A percentile compares a stretch with the other conserved stretches of the same genome.
phyloP scores from a whole-genome alignment of 805 yeast genomes.

The Metschnikowia matae region DNA sequence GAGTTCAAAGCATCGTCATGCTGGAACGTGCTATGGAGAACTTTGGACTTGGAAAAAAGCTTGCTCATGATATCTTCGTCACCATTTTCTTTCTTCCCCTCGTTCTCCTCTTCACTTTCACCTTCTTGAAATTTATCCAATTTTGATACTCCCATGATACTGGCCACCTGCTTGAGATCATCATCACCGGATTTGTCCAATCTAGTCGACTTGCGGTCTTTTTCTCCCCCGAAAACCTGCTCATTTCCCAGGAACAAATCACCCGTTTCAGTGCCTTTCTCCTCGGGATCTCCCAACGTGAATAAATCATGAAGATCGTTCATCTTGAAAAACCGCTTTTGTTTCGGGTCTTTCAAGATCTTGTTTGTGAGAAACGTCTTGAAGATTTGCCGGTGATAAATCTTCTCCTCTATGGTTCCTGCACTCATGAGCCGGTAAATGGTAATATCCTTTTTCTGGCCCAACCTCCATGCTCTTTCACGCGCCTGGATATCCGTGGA shows the following conservation, averaged over 20 bases:
- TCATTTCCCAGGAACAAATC: conserved; percentile 54
- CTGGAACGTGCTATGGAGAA: conserved; percentile 64
- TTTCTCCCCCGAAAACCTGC: conserved; percentile 29
- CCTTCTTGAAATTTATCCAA: conserved; percentile 60
- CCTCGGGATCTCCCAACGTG: conserved; percentile 70
- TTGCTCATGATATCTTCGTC: conserved; percentile 64
- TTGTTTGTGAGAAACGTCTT: conserved; percentile 91
- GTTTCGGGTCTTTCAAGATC: conserved; percentile 92
- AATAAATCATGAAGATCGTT: conserved; percentile 89
- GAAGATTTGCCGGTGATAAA: conserved; percentile 94
- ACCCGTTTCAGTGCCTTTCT: conserved; percentile 65
- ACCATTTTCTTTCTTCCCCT: conserved; percentile 32
- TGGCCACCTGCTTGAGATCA: conserved; percentile 62
- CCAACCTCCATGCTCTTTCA: conserved; percentile 95
- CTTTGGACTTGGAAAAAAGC: conserved; percentile 61
- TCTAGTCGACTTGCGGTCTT: conserved; percentile 30
- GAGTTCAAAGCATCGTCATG: conserved; percentile 75
- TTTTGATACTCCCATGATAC: conserved; percentile 68
- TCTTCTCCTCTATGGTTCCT: conserved; percentile 94
- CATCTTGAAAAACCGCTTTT: conserved; percentile 85
- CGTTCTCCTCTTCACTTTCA: conserved; percentile 32
- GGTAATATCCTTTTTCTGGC: conserved; percentile 88
- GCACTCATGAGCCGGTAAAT: conserved; percentile 90
- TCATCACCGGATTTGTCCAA: conserved; percentile 48
- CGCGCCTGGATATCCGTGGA: conserved; percentile 96